Percentiles rank a stretch among this genome's conserved stretches.
These are phyloP conservation scores for Moesziomyces sp. DNA, from an alignment of 1,284 basidiomycete species.

Conservation along the genomic window DNA sequence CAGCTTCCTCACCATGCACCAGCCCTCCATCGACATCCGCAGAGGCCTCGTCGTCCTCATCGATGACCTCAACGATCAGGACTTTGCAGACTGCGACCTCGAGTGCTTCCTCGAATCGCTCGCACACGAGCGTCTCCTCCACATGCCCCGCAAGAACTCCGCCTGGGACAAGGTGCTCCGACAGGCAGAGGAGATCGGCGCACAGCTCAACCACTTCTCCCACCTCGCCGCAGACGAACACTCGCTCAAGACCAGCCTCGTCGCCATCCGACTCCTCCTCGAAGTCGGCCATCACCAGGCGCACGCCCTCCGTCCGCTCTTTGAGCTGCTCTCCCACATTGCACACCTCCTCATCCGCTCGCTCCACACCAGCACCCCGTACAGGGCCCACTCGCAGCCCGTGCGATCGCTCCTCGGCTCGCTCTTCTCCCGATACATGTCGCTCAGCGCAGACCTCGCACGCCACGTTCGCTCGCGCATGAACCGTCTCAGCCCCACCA, in stretches of 20 bases:
- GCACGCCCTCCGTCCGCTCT: slow-evolving; percentile 3
- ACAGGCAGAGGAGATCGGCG: slow-evolving; percentile 6
- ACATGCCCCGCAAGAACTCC: slow-evolving; percentile 15
- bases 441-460: slow-evolving; percentile 1
- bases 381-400: neutral
- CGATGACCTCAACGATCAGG: slow-evolving; percentile 22
- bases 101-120: slow-evolving; percentile 19
- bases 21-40: slow-evolving; percentile 17
- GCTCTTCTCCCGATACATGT: slow-evolving; percentile 4
- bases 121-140: slow-evolving; percentile 21
- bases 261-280: slow-evolving; percentile 1
- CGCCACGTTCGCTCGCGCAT: slow-evolving; percentile 8
- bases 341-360: slow-evolving; percentile 3
- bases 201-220: slow-evolving; percentile 5
- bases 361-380: neutral
- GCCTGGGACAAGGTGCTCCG: slow-evolving; percentile 8
- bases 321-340: slow-evolving; percentile 6
- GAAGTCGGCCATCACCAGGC: slow-evolving; percentile 7
- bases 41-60: slow-evolving; percentile 32
- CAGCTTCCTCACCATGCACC: slow-evolving; percentile 24
- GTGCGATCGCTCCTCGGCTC: neutral
- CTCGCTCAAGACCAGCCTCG: slow-evolving; percentile 3
- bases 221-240: slow-evolving; percentile 4
- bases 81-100: slow-evolving; percentile 9
- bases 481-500: slow-evolving; percentile 2